Evolutionary conservation across 306 rosid species (phyloP).

Genomic region (Begonia peltatifolia): DNA sequence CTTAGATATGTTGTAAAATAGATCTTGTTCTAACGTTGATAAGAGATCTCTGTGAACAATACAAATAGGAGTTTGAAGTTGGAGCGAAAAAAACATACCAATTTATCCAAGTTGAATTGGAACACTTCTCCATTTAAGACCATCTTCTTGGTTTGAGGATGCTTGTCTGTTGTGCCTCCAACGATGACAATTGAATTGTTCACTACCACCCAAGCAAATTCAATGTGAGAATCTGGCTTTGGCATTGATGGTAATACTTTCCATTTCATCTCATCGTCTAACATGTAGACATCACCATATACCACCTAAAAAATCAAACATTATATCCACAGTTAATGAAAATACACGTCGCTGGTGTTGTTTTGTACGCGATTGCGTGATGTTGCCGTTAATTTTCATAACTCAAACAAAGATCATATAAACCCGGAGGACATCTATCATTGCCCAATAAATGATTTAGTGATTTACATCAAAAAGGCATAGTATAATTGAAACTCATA

Average conservation of each 20-base stretch:
- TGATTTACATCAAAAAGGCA: no score
- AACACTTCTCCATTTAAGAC: conserved; percentile 74
- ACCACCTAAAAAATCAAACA: conserved; percentile 43
- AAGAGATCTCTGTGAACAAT: no score
- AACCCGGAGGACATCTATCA: no score
- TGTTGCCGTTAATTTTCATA: no score
- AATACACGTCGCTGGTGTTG: no score
- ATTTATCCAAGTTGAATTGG: conserved; percentile 31
- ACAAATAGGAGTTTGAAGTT: no score
- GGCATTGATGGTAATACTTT: conserved; percentile 72
- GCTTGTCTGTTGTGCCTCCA: conserved; percentile 89
- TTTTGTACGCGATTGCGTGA: no score
- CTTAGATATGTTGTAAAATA: no score
- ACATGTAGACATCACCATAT: conserved; percentile 69
- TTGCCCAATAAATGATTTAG: no score
- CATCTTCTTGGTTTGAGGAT: conserved; percentile 75
- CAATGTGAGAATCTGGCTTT: conserved; percentile 76
- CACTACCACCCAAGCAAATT: conserved; percentile 62
- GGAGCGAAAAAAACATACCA: neutral
- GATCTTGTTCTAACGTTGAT: no score
- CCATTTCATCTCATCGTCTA: conserved; percentile 81
- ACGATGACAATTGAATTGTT: conserved; percentile 73
- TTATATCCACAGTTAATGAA: neutral
- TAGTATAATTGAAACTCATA: no score
- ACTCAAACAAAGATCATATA: no score